phyloP scores from a whole-genome alignment of 768 basidiomycete species.

The Coprinopsis cinerea region DNA sequence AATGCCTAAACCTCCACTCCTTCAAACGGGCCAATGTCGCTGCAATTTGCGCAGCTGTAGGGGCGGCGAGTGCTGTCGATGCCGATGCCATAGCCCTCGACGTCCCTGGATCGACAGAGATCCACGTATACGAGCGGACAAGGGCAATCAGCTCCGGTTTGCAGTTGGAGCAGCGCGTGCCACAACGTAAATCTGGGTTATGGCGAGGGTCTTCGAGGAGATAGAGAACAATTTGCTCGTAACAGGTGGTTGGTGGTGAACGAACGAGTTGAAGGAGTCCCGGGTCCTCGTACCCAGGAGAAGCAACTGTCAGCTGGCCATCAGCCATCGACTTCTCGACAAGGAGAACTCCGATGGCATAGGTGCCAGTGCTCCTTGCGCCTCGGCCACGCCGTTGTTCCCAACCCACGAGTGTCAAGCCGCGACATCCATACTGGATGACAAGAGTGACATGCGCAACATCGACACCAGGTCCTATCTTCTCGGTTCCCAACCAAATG shows the following conservation, averaged over 20 bases:
- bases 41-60: slow-evolving; percentile 11
- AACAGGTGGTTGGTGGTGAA: too few relatives aligned
- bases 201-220: too few relatives aligned
- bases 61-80: slow-evolving; percentile 11
- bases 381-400: slow-evolving; percentile 14
- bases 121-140: too few relatives aligned
- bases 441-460: slow-evolving; percentile 14
- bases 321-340: slow-evolving; percentile 14
- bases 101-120: too few relatives aligned
- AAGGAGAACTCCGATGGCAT: slow-evolving; percentile 10
- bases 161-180: too few relatives aligned
- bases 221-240: too few relatives aligned
- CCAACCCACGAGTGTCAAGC: slow-evolving; percentile 11
- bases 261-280: too few relatives aligned
- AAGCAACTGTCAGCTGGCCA: slow-evolving; percentile 1
- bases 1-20: slow-evolving; percentile 5
- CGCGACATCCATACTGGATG: slow-evolving; percentile 14
- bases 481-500: slow-evolving; percentile 17
- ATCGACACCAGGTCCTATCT: slow-evolving; percentile 19
- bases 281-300: too few relatives aligned
- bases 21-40: slow-evolving; percentile 9
- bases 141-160: too few relatives aligned
- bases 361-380: slow-evolving; percentile 2
- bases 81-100: slow-evolving; percentile 9
- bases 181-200: too few relatives aligned